A percentile compares a stretch with the other conserved stretches of the same genome.
Evolutionary conservation across 208 protist species (phyloP).

Genomic region (Phytomonas serpens): DNA sequence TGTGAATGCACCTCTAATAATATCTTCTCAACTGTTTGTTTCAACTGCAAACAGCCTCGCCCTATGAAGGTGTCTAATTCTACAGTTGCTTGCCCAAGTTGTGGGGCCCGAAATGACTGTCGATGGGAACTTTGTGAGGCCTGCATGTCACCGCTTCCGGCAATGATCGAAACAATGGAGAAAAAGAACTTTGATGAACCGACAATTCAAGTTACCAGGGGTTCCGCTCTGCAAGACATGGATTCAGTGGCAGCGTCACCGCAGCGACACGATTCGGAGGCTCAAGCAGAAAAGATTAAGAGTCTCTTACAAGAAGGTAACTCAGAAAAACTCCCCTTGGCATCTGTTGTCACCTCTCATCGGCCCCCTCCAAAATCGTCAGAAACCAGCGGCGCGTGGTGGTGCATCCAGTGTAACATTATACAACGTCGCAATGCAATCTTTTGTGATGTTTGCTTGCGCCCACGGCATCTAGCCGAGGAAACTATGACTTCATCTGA

Average conservation of each 20-base stretch:
- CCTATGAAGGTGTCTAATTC: slow-evolving; percentile 22
- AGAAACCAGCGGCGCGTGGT: slow-evolving; percentile 37
- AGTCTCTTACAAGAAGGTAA: not conserved
- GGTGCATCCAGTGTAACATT: slow-evolving; percentile 69
- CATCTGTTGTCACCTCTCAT: not conserved
- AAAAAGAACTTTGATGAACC: not conserved
- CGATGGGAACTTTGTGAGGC: slow-evolving; percentile 74
- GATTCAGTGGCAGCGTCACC: not conserved
- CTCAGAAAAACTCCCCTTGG: not conserved
- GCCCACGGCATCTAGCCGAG: slow-evolving; percentile 20
- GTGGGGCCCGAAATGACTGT: slow-evolving; percentile 51
- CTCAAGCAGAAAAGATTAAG: not conserved
- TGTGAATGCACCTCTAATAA: slow-evolving; percentile 34
- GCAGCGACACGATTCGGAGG: not conserved
- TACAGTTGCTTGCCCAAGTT: slow-evolving; percentile 32
- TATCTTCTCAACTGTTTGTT: slow-evolving; percentile 37
- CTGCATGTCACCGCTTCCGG: slow-evolving; percentile 31
- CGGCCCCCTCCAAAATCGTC: not conserved
- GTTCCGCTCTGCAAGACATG: not conserved
- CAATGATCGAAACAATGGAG: not conserved
- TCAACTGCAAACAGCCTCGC: slow-evolving; percentile 24
- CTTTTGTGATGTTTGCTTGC: slow-evolving; percentile 85
- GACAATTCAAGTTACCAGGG: not conserved
- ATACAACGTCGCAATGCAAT: slow-evolving; percentile 61
- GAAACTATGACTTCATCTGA: not conserved